Evolutionary conservation across 805 yeast species (phyloP), one percentile per base, ranked within the genome.

Genomic region (Kodamaea restingae): DNA sequence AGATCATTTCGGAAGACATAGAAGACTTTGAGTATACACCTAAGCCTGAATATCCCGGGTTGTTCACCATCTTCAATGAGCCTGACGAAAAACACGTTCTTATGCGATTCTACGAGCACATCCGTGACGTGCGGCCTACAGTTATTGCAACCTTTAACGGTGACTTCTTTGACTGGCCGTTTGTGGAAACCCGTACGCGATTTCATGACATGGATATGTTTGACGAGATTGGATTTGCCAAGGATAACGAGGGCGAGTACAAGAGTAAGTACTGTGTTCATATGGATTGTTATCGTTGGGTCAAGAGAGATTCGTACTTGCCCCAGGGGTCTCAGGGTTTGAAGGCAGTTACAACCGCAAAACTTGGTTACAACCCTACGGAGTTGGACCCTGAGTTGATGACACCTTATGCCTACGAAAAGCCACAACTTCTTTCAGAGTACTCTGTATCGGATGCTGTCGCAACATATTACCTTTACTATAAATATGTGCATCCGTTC

Each of bases 371-470:
- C 55, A 88, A 91, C 55, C 99, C 99, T 4, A 81, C 90, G 11
- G 98, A 93, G 62, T 70, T 93, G 43, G 98, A 93, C 52, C 99
- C 99, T 0, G 99, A 93, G 62, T 67, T 90, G 36, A 93, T 93
- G 99, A 88, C 97, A 0, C 97, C 97, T 0, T 93, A 91, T 60
- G 99, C 99, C 3, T 79, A 82, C 49, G 96, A 90, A 53, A 78
- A 84, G 51, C 98, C 99, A 1, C 98, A 93, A 54, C 65, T 83
- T 3, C 63, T 93, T 37, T 88, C 98, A 0, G 98, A 95, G 57
- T 93, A 93, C 61, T 95, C 98, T 1, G 99, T 93, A 18, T 95
- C 98, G 41, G 99, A 93, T 72, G 99, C 99, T 9, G 98, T 95
- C 28, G 98, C 98, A 4, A 93, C 99, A 0, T 93, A 90, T 58